Percentiles rank a stretch among this genome's conserved stretches.
Evolutionary conservation across 1,284 basidiomycete genomes (phyloP).

Genomic region (Ceratobasidium sp.): DNA sequence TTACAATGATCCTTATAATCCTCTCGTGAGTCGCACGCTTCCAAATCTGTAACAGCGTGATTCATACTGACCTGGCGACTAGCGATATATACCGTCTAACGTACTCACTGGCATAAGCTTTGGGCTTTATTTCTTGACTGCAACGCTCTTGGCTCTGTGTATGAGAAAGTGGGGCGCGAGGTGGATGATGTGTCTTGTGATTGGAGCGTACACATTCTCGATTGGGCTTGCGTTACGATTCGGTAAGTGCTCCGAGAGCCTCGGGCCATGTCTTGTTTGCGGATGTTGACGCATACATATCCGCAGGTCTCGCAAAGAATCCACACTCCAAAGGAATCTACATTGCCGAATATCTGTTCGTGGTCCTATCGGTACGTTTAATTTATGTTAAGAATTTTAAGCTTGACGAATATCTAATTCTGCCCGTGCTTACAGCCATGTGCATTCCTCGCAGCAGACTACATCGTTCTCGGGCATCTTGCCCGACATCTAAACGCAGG

Average conservation of each 20-base stretch:
- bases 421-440: conserved; percentile 67
- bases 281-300: not conserved
- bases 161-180: conserved; percentile 66
- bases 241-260: conserved; percentile 59
- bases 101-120: conserved; percentile 69
- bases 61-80: not conserved
- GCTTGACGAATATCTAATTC: not conserved
- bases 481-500: conserved; percentile 66
- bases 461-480: conserved; percentile 74
- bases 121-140: conserved; percentile 65
- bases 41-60: too few species aligned
- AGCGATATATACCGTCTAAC: conserved; percentile 70
- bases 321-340: conserved; percentile 61
- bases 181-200: conserved; percentile 75
- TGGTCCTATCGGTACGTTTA: conserved; percentile 70
- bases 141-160: conserved; percentile 65
- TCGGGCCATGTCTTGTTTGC: conserved; percentile 61
- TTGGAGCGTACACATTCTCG: conserved; percentile 68
- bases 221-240: conserved; percentile 67
- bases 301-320: conserved; percentile 44
- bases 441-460: conserved; percentile 81
- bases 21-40: conserved; percentile 58
- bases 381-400: not conserved
- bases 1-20: conserved; percentile 68
- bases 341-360: conserved; percentile 72